phyloP scores from a whole-genome alignment of 2,329 filamentous ascomycete species.

The Sporothrix humicola region DNA sequence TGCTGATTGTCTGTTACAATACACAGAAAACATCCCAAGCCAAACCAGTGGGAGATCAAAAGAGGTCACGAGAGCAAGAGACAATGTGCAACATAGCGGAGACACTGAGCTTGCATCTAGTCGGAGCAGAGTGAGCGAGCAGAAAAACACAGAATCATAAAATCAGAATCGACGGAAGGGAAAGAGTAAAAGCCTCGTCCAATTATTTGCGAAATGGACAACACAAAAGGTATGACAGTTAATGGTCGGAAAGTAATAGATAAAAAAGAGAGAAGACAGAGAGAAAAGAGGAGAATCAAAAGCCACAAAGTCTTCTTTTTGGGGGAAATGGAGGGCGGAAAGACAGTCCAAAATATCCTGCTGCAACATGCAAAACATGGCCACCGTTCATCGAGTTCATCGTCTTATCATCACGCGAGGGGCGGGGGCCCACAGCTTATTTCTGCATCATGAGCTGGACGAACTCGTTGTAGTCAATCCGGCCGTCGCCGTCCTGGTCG shows the following conservation, averaged over 20 bases:
- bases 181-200: not conserved
- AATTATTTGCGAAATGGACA: slow-evolving; percentile 24
- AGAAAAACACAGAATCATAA: not conserved
- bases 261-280: not conserved
- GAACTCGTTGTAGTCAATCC: slow-evolving; percentile 92
- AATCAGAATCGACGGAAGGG: too few relatives aligned
- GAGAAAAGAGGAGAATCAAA: not conserved
- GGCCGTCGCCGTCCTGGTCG: slow-evolving; percentile 86
- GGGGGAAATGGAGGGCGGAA: slow-evolving; percentile 3
- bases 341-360: slow-evolving; percentile 33
- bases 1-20: not conserved
- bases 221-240: slow-evolving; percentile 26
- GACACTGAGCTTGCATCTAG: not conserved
- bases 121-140: not conserved
- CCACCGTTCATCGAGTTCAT: slow-evolving; percentile 23
- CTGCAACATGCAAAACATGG: slow-evolving; percentile 33
- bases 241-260: not conserved
- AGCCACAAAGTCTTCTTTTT: not conserved
- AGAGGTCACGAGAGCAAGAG: not conserved
- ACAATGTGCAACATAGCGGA: slow-evolving; percentile 11
- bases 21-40: not conserved
- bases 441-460: slow-evolving; percentile 97
- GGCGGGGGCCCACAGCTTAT: slow-evolving; percentile 53
- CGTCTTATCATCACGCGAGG: slow-evolving; percentile 28
- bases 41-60: not conserved